phyloP scores from a whole-genome alignment of 306 rosid species.

The Ormosia emarginata region DNA sequence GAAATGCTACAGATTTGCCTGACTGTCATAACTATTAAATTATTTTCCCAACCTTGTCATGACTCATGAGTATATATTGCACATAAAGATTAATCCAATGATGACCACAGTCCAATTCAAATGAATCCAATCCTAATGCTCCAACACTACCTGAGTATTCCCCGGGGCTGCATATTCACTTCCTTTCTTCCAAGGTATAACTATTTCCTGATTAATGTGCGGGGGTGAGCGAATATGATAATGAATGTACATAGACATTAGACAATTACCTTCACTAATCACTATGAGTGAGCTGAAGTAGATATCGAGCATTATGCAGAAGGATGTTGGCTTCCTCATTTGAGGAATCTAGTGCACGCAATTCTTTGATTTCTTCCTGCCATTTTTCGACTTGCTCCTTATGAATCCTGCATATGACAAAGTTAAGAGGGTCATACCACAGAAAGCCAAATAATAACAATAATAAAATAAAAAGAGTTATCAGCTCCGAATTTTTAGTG shows the following conservation, averaged over 20 bases:
- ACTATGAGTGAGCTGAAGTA: slow-evolving; percentile 54
- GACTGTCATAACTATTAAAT: not conserved
- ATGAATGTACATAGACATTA: not conserved
- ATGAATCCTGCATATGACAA: slow-evolving; percentile 50
- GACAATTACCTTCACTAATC: slow-evolving; percentile 44
- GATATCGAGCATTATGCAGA: slow-evolving; percentile 63
- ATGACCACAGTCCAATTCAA: slow-evolving; percentile 3
- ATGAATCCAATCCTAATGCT: not conserved
- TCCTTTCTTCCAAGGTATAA: not conserved
- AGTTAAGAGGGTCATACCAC: not conserved
- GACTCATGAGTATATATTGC: not conserved
- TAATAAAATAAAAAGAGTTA: not conserved
- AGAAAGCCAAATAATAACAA: not conserved
- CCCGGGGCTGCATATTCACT: not conserved
- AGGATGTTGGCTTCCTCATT: slow-evolving; percentile 68
- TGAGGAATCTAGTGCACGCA: slow-evolving; percentile 62
- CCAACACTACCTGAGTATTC: not conserved
- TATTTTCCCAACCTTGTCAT: not conserved
- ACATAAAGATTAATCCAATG: not conserved
- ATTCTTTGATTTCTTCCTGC: slow-evolving; percentile 72
- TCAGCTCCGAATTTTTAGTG: not conserved
- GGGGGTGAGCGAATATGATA: not conserved
- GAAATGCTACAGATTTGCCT: not conserved
- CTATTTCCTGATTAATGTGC: not conserved
- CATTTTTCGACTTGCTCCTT: slow-evolving; percentile 77